Evolutionary conservation across 2,329 filamentous ascomycete genomes (phyloP), one percentile per base, ranked within the genome.

Genomic region (Stenocarpella maydis): DNA sequence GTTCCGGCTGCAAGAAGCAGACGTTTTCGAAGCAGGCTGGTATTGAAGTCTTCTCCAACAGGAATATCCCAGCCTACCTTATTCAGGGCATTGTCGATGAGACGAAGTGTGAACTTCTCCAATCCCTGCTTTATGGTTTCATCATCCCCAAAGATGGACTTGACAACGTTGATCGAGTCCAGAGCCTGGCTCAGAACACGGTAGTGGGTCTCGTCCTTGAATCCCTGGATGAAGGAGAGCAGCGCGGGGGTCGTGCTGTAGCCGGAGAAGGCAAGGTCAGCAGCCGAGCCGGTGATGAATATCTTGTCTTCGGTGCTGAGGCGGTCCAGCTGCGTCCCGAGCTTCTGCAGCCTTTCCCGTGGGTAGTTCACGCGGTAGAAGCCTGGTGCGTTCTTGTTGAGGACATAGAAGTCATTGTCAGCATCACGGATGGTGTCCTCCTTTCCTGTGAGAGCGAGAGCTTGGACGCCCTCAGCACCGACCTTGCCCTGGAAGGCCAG

Each of bases 361-460:
- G 96, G 94, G 77, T 98, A 97, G 81, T 97, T 97, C 60, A 95
- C 96, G 71, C 95, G 89, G 82, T 97, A 98, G 77, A 89, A 98
- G 31, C 94, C 95, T 64, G 91, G 94, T 69, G 95, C 92, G 67
- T 95, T 90, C 71, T 91, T 90, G 84, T 99, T 99, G 76, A 99
- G 85, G 83, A 97, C 97, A 83, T 98, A 99, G 80, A 97, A 98
- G 47, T 88, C 87, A 54, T 91, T 87, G 73, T 94, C 88, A 69
- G 97, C 84, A 71, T 91, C 90, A 60, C 87, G 85, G 69, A 98
- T 88, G 15, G 89, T 94, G 67, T 94, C 90, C 74, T 92, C 87
- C 82, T 93, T 98, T 68, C 87, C 83, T 0, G 90, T 92, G 53
- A 99, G 84, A 64, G 93, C 90, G 45, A 91, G 84, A 24, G 87